Evolutionary conservation across 2,329 filamentous ascomycete genomes (phyloP).

Genomic region (Chaetomium globosum): DNA sequence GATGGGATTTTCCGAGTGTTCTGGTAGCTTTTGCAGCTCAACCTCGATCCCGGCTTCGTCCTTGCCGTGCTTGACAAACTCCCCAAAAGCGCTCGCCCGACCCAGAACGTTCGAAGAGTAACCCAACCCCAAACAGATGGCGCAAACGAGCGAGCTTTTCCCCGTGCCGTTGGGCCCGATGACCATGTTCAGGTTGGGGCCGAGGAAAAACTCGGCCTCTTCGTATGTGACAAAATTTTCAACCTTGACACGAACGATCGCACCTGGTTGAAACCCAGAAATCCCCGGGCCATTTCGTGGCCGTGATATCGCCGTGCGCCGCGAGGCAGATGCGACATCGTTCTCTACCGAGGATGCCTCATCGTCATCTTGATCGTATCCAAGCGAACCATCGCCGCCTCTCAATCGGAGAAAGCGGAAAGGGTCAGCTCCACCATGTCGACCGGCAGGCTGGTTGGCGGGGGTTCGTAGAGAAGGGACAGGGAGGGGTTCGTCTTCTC

Average conservation of each 20-base stretch:
- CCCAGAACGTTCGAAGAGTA: constrained; percentile 81
- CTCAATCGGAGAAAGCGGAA: constrained; percentile 29
- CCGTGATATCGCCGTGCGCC: constrained; percentile 27
- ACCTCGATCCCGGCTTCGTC: constrained; percentile 82
- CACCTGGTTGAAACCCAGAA: constrained; percentile 66
- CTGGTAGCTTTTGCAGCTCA: constrained; percentile 71
- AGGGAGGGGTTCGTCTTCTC: background rate
- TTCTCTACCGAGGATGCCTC: constrained; percentile 29
- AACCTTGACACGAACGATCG: constrained; percentile 84
- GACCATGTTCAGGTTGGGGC: constrained; percentile 95
- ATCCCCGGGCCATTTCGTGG: constrained; percentile 28
- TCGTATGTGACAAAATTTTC: constrained; percentile 95
- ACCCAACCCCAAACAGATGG: constrained; percentile 89
- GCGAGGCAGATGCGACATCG: constrained; percentile 21
- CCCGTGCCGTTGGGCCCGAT: constrained; percentile 98
- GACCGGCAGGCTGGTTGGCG: background rate
- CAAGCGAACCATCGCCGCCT: constrained; percentile 33
- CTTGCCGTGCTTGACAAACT: constrained; percentile 91
- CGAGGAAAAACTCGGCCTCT: constrained; percentile 84
- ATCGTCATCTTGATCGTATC: constrained; percentile 21
- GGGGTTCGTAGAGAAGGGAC: background rate
- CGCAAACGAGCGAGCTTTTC: constrained; percentile 96
- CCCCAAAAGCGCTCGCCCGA: constrained; percentile 78
- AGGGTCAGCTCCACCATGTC: constrained; percentile 9
- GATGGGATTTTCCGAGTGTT: constrained; percentile 67